Base-by-base conservation (phyloP, 1,284 basidiomycete genomes). In the Ustilago hordei region DNA sequence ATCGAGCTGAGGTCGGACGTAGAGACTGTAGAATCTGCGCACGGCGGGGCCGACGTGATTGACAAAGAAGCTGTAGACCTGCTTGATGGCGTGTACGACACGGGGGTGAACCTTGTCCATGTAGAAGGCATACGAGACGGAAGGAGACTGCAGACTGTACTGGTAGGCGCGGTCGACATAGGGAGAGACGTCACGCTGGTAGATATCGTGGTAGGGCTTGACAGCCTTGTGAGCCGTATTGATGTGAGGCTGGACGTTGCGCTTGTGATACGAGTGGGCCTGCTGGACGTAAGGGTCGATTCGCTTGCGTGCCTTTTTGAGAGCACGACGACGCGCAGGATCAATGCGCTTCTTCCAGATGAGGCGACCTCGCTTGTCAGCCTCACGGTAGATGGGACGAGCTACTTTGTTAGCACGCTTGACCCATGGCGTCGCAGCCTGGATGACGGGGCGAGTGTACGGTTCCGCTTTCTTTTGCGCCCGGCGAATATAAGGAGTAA, bases 131-230 rank as follows among this genome's bases (percentile, higher is more conserved):
- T 78, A 79, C 45, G 80, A 69, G 38, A 65, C 60, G 11, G 75
- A 64, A 32, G 66, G 68, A 9, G 75, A 72, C 9, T 73, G 68
- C 9, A 77, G 41, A 60, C 79, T 70, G 60, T 79, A 73, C 38
- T 60, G 64, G 38, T 75, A 75, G 4, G 78, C 82, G 47, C 68
- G 60, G 34, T 72, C 54, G 13, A 85, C 66, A 52, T 85, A 79
- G n/a, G 84, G 84, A 41, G 77, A 75, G n/a, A 85, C 73, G 41
- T 85, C 84, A 55, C 83, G 79, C n/a, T 72, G 53, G 66, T 84
- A 84, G 47, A 84, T 79, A 63, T 81, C 77, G 35, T 75, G 75
- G 68, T 85, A 85, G 0, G 84, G 84, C 70, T 81, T 79, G 64
- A 82, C 55, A 4, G 75, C 55, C 50, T 71, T 75, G 67, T 75